Evolutionary conservation across 768 basidiomycete genomes (phyloP), one percentile per base, ranked within the genome.

Genomic region (Filobasidium floriforme): DNA sequence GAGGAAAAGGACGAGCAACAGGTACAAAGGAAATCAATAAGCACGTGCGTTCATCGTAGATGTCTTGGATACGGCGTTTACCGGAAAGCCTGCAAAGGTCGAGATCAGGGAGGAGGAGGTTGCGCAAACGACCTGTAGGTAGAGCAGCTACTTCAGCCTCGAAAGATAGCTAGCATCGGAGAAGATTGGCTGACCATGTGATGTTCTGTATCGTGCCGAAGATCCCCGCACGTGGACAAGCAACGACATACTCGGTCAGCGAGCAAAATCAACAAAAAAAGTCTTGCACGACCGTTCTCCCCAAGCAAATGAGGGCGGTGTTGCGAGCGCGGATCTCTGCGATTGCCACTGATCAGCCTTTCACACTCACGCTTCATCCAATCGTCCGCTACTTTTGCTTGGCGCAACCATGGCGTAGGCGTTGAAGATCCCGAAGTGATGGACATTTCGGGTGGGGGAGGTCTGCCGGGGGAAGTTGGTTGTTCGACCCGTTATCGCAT

Each of bases 31-130:
- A 59, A 40, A 72, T 51, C 51, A 26, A 44, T 22, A 3, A 37
- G 32, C 32, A 37, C 32, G 32, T 37, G 32, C 9, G 32, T 37
- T 9, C 32, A 4, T 3, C 32, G 9, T 3, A 37, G 4, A 28
- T 43, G 18, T 19, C 11, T 22, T n/a, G 7, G 9, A 24, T 59
- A 73, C 80, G 18, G 22, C 5, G 12, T 22, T 63, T 62, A 85
- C 90, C 65, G 91, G 91, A 79, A 92, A 94, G 60, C 92, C 92
- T 65, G 89, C 88, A 73, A 94, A 85, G 15, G 93, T 96, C 57
- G 92, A 92, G 70, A 92, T 84, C 78, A 92, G 89, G 72, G 90
- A 92, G 60, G 92, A 92, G 49, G 89, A 86, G 67, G 93, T 86
- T 41, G 92, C 92, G 73, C 89, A 91, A 44, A 89, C 89, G 73